A percentile compares a stretch with the other conserved stretches of the same genome.
Evolutionary conservation across 805 yeast genomes (phyloP).

Genomic region (Spathaspora passalidarum): DNA sequence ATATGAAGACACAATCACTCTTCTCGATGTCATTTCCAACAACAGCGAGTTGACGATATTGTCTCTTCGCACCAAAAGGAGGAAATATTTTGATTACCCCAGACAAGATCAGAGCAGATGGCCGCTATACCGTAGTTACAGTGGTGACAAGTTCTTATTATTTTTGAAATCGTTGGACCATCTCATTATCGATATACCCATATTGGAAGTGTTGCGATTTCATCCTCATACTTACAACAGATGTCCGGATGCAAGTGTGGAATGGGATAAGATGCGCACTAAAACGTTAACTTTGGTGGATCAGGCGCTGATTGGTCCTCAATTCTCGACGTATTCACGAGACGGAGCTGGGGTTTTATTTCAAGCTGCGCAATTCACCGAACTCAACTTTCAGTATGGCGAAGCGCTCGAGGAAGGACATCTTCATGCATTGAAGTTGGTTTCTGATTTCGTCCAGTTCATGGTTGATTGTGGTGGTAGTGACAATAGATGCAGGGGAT

Average conservation of each 20-base stretch:
- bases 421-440: constrained; percentile 18
- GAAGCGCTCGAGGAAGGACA: constrained; percentile 26
- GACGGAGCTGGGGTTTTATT: constrained; percentile 12
- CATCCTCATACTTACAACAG: constrained; percentile 4
- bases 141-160: constrained; percentile 4
- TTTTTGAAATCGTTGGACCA: not conserved
- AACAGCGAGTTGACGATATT: not conserved
- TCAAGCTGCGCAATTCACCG: constrained; percentile 6
- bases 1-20: constrained; percentile 5
- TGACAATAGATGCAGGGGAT: not conserved
- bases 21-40: not conserved
- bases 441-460: constrained; percentile 14
- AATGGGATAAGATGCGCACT: not conserved
- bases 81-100: not conserved
- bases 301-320: constrained; percentile 16
- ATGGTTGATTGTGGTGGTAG: not conserved
- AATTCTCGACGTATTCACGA: constrained; percentile 10
- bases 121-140: constrained; percentile 1
- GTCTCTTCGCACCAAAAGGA: constrained; percentile 4
- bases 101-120: constrained; percentile 4
- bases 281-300: constrained; percentile 18
- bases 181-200: constrained; percentile 3
- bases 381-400: constrained; percentile 23
- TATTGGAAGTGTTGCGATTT: constrained; percentile 7
- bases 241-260: not conserved